Evolutionary conservation across 169 alveolate genomes (phyloP).

Genomic region (Cryptosporidium andersoni): DNA sequence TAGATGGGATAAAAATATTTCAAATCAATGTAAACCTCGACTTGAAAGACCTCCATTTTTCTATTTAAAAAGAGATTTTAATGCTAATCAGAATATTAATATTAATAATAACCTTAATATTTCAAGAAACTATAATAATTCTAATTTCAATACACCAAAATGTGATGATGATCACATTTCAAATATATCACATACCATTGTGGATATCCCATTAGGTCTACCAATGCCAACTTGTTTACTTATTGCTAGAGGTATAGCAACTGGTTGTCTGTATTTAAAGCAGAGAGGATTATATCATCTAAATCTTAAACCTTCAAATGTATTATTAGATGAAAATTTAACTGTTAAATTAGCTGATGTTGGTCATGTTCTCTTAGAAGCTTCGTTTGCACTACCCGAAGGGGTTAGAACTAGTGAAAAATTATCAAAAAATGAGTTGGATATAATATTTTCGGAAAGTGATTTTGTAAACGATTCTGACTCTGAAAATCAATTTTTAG

Average conservation of each 20-base stretch:
- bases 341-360: slow-evolving; percentile 55
- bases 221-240: slow-evolving; percentile 20
- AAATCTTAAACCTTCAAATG: slow-evolving; percentile 44
- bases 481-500: slow-evolving; percentile 4
- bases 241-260: slow-evolving; percentile 39
- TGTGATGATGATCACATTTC: neutral
- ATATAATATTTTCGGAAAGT: neutral
- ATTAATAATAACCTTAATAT: neutral
- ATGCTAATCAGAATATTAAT: neutral
- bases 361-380: slow-evolving; percentile 52
- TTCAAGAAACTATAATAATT: neutral
- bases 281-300: slow-evolving; percentile 49
- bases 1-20: slow-evolving; percentile 1
- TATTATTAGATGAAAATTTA: slow-evolving; percentile 15
- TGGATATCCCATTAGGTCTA: slow-evolving; percentile 22
- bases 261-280: slow-evolving; percentile 41
- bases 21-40: neutral
- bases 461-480: neutral
- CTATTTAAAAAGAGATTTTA: neutral
- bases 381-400: slow-evolving; percentile 32
- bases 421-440: neutral
- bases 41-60: slow-evolving; percentile 14
- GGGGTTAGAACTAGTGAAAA: neutral
- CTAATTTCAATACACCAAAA: neutral
- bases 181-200: neutral